Conservation (phyloP, 2,329 filamentous ascomycete species). For the Colletotrichum cordylinicola region DNA sequence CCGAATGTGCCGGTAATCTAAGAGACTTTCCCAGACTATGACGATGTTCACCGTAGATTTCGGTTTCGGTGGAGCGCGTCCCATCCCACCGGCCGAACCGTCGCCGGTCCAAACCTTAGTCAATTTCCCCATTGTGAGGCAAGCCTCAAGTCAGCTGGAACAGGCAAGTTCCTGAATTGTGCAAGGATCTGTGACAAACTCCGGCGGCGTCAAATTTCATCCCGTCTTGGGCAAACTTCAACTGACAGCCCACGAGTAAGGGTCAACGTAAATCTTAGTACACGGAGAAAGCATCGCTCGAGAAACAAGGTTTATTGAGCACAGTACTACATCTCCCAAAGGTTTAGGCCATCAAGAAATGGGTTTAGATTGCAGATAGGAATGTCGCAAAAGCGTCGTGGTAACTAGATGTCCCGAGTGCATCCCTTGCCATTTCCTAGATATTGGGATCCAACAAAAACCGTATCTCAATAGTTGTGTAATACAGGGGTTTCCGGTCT, state of each 20-base stretch:
- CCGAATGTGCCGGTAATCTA: background rate
- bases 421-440: background rate
- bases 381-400: background rate
- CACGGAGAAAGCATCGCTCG: background rate
- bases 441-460: background rate
- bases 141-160: background rate
- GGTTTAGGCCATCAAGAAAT: background rate
- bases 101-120: background rate
- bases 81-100: background rate
- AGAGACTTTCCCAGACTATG: background rate
- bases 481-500: too few relatives aligned
- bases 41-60: background rate
- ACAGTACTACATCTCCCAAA: background rate
- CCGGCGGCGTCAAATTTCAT: background rate
- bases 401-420: background rate
- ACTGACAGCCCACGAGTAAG: background rate
- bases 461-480: background rate
- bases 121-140: background rate
- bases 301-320: background rate
- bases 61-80: background rate
- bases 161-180: background rate
- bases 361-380: background rate
- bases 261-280: too few relatives aligned
- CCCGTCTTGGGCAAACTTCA: background rate
- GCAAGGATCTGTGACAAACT: background rate